Evolutionary conservation across 139 green algal species (phyloP).

Genomic region (Spirogloea muscicola): DNA sequence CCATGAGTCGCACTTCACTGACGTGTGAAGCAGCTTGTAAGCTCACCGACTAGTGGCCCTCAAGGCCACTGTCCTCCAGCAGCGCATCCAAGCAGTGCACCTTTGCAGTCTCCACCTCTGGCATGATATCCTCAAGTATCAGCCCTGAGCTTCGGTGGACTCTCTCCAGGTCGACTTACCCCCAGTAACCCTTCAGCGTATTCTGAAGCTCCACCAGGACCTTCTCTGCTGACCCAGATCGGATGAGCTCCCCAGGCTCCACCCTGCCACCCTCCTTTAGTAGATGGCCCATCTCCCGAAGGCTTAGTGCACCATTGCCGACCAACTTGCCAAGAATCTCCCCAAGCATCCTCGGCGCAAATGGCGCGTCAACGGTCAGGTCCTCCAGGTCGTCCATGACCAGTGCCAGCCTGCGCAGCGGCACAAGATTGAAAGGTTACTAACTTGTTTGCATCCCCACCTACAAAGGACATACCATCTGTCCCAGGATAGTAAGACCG

Average conservation of each 20-base stretch:
- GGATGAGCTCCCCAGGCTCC: not conserved
- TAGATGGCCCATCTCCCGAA: not conserved
- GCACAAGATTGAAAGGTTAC: not conserved
- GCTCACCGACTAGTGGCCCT: too few species aligned
- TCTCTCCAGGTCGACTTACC: too few species aligned
- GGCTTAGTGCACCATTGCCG: not conserved
- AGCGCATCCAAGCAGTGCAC: too few species aligned
- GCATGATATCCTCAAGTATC: constrained; percentile 6
- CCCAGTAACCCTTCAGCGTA: too few species aligned
- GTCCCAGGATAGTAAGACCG: not conserved
- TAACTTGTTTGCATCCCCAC: too few species aligned
- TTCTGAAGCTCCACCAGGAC: constrained; percentile 9
- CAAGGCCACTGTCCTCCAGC: too few species aligned
- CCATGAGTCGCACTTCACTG: too few species aligned
- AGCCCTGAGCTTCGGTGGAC: too few species aligned
- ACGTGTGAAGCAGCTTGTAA: too few species aligned
- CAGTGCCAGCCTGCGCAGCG: not conserved
- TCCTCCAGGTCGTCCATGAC: constrained; percentile 30
- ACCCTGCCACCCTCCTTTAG: constrained; percentile 1
- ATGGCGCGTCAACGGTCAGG: constrained; percentile 10
- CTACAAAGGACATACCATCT: not conserved
- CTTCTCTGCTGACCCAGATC: not conserved
- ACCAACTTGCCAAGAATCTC: constrained; percentile 14
- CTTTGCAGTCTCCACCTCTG: not conserved
- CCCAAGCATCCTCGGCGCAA: constrained; percentile 4